phyloP scores from a whole-genome alignment of 768 basidiomycete genomes.

The Scleroderma bovista region DNA sequence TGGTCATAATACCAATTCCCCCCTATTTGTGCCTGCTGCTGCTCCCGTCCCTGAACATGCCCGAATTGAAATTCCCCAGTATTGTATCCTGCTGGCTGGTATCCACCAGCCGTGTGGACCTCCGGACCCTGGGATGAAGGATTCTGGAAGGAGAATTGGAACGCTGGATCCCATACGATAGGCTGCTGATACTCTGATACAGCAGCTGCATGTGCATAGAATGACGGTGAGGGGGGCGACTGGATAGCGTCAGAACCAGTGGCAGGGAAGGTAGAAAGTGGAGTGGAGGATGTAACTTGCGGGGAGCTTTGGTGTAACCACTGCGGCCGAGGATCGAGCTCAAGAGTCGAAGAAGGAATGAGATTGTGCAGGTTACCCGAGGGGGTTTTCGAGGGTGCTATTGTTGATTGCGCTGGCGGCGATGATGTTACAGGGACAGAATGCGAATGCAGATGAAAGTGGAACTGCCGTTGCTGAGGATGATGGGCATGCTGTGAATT shows the following conservation, averaged over 20 bases:
- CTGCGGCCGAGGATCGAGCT: not conserved
- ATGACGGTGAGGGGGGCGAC: constrained; percentile 24
- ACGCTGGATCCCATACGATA: constrained; percentile 23
- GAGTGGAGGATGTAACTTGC: not conserved
- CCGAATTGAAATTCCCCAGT: not conserved
- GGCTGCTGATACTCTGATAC: constrained; percentile 40
- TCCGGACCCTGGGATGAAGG: not conserved
- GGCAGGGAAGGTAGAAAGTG: not conserved
- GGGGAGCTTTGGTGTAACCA: constrained; percentile 3
- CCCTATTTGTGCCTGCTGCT: too few relatives aligned
- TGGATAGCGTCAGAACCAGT: not conserved
- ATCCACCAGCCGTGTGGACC: too few relatives aligned
- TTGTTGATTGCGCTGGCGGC: constrained; percentile 1
- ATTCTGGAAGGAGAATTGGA: constrained; percentile 6
- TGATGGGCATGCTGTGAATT: not conserved
- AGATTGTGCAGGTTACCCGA: not conserved
- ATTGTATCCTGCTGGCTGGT: not conserved
- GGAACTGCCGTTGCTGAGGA: not conserved
- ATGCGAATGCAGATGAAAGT: not conserved
- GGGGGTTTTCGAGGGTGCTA: not conserved
- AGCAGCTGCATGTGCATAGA: constrained; percentile 41
- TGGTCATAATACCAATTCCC: not conserved
- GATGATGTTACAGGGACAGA: not conserved
- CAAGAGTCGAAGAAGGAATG: not conserved
- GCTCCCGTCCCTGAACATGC: not conserved